Conservation (phyloP, 768 basidiomycete genomes). For the Tephrocybe rancida region DNA sequence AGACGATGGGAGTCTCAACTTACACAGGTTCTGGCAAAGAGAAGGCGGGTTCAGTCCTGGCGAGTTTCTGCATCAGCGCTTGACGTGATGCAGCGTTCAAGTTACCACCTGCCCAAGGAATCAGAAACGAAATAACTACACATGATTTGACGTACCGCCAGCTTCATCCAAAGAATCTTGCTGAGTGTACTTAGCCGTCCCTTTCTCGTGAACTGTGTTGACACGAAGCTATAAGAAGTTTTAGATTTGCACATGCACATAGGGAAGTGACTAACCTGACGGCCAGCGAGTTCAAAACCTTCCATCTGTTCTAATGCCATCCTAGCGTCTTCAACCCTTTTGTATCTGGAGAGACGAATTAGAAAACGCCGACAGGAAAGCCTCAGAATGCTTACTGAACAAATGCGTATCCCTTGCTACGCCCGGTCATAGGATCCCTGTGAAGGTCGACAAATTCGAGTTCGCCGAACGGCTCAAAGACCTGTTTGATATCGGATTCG, state of each 20-base stretch:
- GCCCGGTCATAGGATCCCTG: conserved; percentile 90
- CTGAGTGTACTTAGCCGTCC: conserved; percentile 71
- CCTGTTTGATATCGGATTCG: conserved; percentile 97
- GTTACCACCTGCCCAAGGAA: conserved; percentile 73
- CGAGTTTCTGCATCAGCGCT: conserved; percentile 99
- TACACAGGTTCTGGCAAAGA: conserved; percentile 64
- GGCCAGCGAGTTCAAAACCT: conserved; percentile 95
- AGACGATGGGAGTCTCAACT: conserved; percentile 29
- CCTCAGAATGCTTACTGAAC: conserved; percentile 72
- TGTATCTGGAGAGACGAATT: conserved; percentile 57
- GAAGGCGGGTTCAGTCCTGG: conserved; percentile 80
- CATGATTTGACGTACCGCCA: conserved; percentile 58
- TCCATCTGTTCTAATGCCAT: conserved; percentile 99
- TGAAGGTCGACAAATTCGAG: conserved; percentile 98
- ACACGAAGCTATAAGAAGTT: conserved; percentile 65
- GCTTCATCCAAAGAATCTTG: conserved; percentile 87
- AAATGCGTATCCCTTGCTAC: conserved; percentile 97
- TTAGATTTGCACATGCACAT: too few species aligned
- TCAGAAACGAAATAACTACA: conserved; percentile 9
- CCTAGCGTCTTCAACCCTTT: conserved; percentile 89
- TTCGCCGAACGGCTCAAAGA: conserved; percentile 98
- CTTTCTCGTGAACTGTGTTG: conserved; percentile 92
- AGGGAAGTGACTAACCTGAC: conserved; percentile 70
- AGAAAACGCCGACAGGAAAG: not conserved
- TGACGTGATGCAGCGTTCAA: conserved; percentile 98